These are phyloP conservation scores for Metroxylon sagu DNA, from an alignment of 176 grass and related monocot species.

Conservation along the genomic window DNA sequence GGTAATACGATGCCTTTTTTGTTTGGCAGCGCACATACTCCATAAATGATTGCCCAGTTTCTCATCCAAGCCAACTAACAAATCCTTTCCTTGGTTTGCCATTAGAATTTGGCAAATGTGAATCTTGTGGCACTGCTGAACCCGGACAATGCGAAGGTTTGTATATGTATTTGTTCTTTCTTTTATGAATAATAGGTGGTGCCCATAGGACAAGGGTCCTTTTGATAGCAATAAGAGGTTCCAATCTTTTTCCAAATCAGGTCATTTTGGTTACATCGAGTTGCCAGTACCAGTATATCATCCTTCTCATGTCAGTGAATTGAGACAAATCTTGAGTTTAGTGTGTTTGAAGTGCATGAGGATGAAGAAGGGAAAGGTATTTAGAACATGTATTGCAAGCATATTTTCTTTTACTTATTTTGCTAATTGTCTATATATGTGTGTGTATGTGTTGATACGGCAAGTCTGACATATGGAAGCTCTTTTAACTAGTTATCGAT, in stretches of 20 bases:
- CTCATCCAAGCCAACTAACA: slow-evolving; percentile 71
- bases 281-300: slow-evolving; percentile 85
- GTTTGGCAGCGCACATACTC: slow-evolving; percentile 51
- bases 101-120: slow-evolving; percentile 72
- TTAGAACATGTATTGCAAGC: not conserved
- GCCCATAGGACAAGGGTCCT: too few relatives aligned
- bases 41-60: slow-evolving; percentile 56
- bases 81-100: slow-evolving; percentile 93
- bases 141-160: slow-evolving; percentile 82
- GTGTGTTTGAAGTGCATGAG: slow-evolving; percentile 77
- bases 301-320: slow-evolving; percentile 67
- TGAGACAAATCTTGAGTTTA: slow-evolving; percentile 56
- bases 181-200: not conserved
- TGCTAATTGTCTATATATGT: too few relatives aligned
- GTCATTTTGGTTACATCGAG: slow-evolving; percentile 90
- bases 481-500: too few relatives aligned
- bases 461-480: too few relatives aligned
- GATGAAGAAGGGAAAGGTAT: slow-evolving; percentile 83
- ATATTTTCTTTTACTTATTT: too few relatives aligned
- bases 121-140: slow-evolving; percentile 81
- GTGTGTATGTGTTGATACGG: too few relatives aligned
- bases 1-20: not conserved
- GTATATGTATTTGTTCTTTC: slow-evolving; percentile 7
- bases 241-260: slow-evolving; percentile 29
- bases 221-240: too few relatives aligned